Evolutionary conservation across 768 basidiomycete genomes (phyloP), one percentile per base, ranked within the genome.

Genomic region (Lanmaoa pseudosensibilis): DNA sequence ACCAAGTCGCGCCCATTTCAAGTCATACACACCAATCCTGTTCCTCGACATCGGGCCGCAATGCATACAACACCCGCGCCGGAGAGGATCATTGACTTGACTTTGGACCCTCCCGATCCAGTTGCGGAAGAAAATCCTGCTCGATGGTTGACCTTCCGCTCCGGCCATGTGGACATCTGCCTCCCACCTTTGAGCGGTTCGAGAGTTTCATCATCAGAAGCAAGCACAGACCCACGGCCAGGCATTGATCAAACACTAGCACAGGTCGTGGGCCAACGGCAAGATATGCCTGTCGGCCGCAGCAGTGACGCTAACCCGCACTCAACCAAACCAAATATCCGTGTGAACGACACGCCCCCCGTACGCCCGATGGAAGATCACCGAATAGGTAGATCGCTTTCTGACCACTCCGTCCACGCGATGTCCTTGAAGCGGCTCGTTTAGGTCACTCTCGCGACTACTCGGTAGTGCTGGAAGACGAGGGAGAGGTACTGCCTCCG

Each of bases 61-160:
- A 15, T 30, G 13, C 44, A 25, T 44, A 23, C 41, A 39, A 11
- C 52, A 7, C 16, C 44, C 23, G 15, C 45, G 12, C 15, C 43
- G 15, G 56, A 50, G 37, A 46, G 36, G 2, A 44, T 58, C 43
- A 52, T 62, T 19, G 64, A 61, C 33, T 47, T 56, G 44, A 56
- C 58, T 9, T 13, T 52, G 23, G 54, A 50, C 19, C 19, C 37
- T 8, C 48, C 52, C 27, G 27, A 41, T 50, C 44, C 52, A 10
- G 25, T 18, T 6, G 33, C 12, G 5, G 41, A 50, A 48, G 36
- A n/a, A 12, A n/a, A n/a, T 34, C 23, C 46, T 40, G n/a, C 25
- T 56, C 59, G 66, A 33, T 64, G 64, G 68, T 57, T 37, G 33
- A 27, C 59, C 21, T 73, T 72, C 54, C 67, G 63, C 23, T 73